Percentiles rank a stretch among this genome's conserved stretches.
These are phyloP conservation scores for Angomonas deanei DNA, from an alignment of 208 protist genomes.

Conservation along the genomic window DNA sequence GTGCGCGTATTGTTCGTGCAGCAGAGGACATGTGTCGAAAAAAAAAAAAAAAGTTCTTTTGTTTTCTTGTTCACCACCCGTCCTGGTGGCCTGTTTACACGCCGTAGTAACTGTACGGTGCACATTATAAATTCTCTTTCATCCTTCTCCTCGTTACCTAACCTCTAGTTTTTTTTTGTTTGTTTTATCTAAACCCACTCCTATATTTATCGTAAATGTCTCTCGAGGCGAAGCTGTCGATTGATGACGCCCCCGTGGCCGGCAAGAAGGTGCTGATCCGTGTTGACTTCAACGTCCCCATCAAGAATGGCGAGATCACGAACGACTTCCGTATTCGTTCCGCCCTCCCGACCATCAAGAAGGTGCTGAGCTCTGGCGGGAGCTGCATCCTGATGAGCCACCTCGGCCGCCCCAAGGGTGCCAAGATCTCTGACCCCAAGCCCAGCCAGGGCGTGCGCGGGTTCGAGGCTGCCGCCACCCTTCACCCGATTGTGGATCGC, in stretches of 20 bases:
- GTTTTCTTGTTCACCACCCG: neutral
- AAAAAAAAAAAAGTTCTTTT: no score
- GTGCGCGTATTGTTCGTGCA: no score
- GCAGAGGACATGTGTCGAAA: no score
- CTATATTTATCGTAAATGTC: slow-evolving; percentile 15
- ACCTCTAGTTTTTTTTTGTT: neutral
- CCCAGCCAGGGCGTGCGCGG: slow-evolving; percentile 36
- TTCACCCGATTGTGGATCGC: slow-evolving; percentile 85
- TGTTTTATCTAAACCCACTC: neutral
- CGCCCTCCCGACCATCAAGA: slow-evolving; percentile 94
- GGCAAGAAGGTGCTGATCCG: slow-evolving; percentile 95
- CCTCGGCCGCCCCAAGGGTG: slow-evolving; percentile 97
- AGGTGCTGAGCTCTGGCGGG: slow-evolving; percentile 89
- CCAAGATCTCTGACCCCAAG: slow-evolving; percentile 52
- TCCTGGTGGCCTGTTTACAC: no score
- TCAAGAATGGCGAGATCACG: slow-evolving; percentile 93
- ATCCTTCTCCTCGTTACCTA: neutral
- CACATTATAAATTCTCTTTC: no score
- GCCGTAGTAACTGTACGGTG: no score
- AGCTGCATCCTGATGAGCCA: slow-evolving; percentile 95
- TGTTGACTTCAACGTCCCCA: slow-evolving; percentile 98
- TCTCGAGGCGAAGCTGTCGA: slow-evolving; percentile 68
- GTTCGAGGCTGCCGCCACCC: slow-evolving; percentile 78
- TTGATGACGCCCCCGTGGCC: slow-evolving; percentile 69
- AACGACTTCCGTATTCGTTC: slow-evolving; percentile 94